Evolutionary conservation across 1,284 basidiomycete genomes (phyloP), one percentile per base, ranked within the genome.

Genomic region (Paramarasmius palmivorus): DNA sequence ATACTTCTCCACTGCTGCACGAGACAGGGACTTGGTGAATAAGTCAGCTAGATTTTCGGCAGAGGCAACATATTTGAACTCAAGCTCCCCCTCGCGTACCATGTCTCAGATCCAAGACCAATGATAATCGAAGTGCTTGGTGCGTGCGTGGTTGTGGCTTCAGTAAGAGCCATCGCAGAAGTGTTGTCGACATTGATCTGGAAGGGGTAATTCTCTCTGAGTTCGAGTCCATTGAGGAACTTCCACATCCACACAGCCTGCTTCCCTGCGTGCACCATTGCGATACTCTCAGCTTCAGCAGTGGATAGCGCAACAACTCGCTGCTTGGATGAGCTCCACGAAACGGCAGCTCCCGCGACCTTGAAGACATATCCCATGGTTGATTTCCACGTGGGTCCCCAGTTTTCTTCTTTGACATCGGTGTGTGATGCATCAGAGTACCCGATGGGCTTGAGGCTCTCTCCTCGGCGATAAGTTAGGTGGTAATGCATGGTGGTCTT

Each of bases 231-330:
- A 10, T 45, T 42, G 12, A 59, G 25, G 32, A 62, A 52, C 15
- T 42, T 26, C 15, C 29, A 19, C 12, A 66, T 52, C 63, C 63
- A 66, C 8, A 57, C 35, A 2, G 53, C 57, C 25, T 66, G 57
- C n/a, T 57, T 50, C 15, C 59, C 50, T 1, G 63, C 55, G 41
- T 63, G 29, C 9, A 55, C 56, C 12, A 60, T 47, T 7, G 64
- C 59, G 20, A 67, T 57, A 53, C 67, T 68, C 37, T 69, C 63
- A 1, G 64, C 64, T 52, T 69, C 68, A 0, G 59, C 54, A 1
- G 61, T 65, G 2, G 63, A 68, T 6, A 49, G 42, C 17, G 66
- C 61, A 4, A 67, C 57, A 12, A 57, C 46, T 2, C 23, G 25
- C 51, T 68, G 66, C 20, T 59, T 56, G 39, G 57, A 52, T 2